Evolutionary conservation across 2,329 filamentous ascomycete species (phyloP).

Genomic region (Penicillium aurantiogriseum): DNA sequence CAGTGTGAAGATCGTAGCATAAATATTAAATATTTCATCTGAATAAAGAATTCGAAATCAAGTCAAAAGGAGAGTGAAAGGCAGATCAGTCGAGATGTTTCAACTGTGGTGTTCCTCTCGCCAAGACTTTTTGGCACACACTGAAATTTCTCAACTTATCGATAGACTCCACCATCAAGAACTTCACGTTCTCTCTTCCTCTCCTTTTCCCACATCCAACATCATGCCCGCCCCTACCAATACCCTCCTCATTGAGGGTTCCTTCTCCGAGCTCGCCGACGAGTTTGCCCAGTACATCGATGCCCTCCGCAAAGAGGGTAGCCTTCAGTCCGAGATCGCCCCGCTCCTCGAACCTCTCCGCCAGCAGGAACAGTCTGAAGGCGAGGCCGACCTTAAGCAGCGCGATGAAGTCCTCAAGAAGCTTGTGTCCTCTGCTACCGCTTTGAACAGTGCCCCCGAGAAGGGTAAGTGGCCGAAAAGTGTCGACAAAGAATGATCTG

Average conservation of each 20-base stretch:
- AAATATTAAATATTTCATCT: neutral
- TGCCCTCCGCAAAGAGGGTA: constrained; percentile 66
- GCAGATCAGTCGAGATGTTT: constrained; percentile 6
- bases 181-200: constrained; percentile 20
- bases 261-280: constrained; percentile 86
- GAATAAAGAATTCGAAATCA: neutral
- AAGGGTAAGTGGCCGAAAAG: constrained; percentile 56
- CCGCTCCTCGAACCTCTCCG: constrained; percentile 61
- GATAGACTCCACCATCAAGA: constrained; percentile 39
- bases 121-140: constrained; percentile 44
- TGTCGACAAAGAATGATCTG: constrained; percentile 15
- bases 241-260: constrained; percentile 78
- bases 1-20: neutral
- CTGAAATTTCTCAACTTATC: constrained; percentile 43
- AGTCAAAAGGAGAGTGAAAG: neutral
- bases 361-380: constrained; percentile 55
- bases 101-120: constrained; percentile 24
- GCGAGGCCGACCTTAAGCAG: constrained; percentile 58
- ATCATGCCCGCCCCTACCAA: constrained; percentile 61
- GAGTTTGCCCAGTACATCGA: constrained; percentile 96
- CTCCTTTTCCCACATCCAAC: constrained; percentile 17
- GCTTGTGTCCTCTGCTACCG: constrained; percentile 75
- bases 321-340: constrained; percentile 63
- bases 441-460: constrained; percentile 82
- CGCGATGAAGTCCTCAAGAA: constrained; percentile 84